These are phyloP conservation scores for Coniochaeta sp. DNA, from an alignment of 2,329 filamentous ascomycete genomes.

Conservation along the genomic window DNA sequence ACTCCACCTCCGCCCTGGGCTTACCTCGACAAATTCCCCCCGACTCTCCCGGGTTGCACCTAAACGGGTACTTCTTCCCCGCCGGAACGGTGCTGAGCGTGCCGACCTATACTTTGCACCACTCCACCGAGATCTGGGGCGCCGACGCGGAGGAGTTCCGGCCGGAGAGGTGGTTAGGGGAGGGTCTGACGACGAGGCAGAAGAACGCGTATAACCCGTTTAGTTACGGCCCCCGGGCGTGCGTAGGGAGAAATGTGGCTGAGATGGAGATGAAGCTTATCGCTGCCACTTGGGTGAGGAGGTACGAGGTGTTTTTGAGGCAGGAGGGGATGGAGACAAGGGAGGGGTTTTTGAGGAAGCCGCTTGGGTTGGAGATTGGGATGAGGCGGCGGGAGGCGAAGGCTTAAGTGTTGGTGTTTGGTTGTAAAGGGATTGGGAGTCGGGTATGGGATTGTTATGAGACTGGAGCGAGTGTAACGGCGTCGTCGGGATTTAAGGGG, in stretches of 20 bases:
- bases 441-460: not conserved
- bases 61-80: conserved; percentile 64
- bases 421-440: no score
- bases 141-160: conserved; percentile 46
- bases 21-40: conserved; percentile 69
- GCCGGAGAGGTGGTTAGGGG: conserved; percentile 65
- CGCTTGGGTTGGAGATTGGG: conserved; percentile 60
- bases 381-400: conserved; percentile 38
- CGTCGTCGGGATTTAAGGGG: no score
- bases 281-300: conserved; percentile 55
- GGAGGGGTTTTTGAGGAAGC: conserved; percentile 79
- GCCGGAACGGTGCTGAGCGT: conserved; percentile 71
- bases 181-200: conserved; percentile 53
- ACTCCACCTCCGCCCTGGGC: conserved; percentile 80
- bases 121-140: conserved; percentile 43
- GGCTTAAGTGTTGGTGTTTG: not conserved
- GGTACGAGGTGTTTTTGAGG: conserved; percentile 39
- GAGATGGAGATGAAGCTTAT: conserved; percentile 87
- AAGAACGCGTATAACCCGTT: conserved; percentile 73
- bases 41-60: conserved; percentile 53
- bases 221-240: conserved; percentile 60
- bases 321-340: conserved; percentile 65
- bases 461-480: no score
- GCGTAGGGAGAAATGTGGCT: conserved; percentile 75
- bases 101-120: conserved; percentile 77